These are phyloP conservation scores for Musa schizocarpa DNA, from an alignment of 176 grass and related monocot genomes.

Conservation along the genomic window DNA sequence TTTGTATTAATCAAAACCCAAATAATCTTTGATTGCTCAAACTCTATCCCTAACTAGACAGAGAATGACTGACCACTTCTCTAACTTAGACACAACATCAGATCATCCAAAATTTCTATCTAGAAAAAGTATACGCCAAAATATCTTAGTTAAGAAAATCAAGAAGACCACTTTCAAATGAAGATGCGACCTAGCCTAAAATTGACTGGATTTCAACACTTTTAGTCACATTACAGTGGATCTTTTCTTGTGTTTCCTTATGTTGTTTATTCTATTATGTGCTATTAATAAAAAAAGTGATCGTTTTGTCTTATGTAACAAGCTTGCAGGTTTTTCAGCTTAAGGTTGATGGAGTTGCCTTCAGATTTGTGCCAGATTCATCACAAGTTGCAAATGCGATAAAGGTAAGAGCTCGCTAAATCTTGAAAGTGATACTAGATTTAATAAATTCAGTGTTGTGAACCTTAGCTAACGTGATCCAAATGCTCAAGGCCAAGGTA, in stretches of 20 bases:
- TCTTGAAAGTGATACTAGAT: neutral
- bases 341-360: slow-evolving; percentile 69
- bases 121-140: too few species aligned
- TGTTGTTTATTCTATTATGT: neutral
- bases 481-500: neutral
- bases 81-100: too few species aligned
- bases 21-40: too few species aligned
- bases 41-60: too few species aligned
- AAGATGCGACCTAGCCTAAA: too few species aligned
- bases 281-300: neutral
- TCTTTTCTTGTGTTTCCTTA: neutral
- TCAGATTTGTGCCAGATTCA: slow-evolving; percentile 84
- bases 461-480: neutral
- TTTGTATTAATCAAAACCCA: too few species aligned
- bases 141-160: too few species aligned
- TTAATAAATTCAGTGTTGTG: neutral
- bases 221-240: neutral
- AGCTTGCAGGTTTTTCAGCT: slow-evolving; percentile 68
- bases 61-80: too few species aligned
- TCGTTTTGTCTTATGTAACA: slow-evolving; percentile 4
- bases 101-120: too few species aligned
- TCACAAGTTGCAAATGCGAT: slow-evolving; percentile 82
- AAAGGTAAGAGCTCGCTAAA: slow-evolving; percentile 38
- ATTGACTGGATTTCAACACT: too few species aligned
- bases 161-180: too few species aligned